Base-by-base conservation (phyloP, 2,329 filamentous ascomycete species). In the Zopfia rhizophila region DNA sequence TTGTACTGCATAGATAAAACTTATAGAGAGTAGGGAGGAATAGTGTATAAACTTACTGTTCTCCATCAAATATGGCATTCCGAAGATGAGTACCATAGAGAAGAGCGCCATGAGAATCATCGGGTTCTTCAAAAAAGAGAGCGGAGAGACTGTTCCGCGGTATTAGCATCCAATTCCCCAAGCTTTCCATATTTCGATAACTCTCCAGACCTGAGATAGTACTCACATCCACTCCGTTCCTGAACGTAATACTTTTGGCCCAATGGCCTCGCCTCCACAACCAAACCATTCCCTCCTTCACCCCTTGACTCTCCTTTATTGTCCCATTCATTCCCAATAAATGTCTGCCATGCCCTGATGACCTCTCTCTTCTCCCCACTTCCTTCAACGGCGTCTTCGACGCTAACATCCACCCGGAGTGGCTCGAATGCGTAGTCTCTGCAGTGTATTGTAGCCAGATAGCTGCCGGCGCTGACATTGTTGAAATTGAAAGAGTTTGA, bases 61-160 rank as follows among this genome's bases (percentile, higher is more conserved):
- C 38, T 97, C 92, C 77, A 97, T 86, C 44, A 99, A 73, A 73
- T 97, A 94, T 11, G 94, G 94, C 89, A 97, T 90, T 57, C 92
- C 92, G 62, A 97, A 82, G 53, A 96, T 91, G 56, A 97, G 78
- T 4, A 77, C 86, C 78, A 97, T 84, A 51, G 87, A 91, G 27
- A 94, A 85, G 23, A 96, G 74, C 4, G 88, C 91, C 78, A 99
- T 88, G 50, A 99, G 81, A 55, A 97, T 97, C 91, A 97, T 97
- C 3, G 94, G 94, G 68, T 90, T 96, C 78, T 94, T 94, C 62
- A 97, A 79, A 44, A 97, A 86, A 47, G 83, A 84, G 45, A 97
- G 66, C n/a, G 92, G 80, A 13, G 87, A 90, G 75, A 93, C 88
- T 91, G 56, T 32, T 13, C 47, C 44, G 49, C 53, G 14, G 30